A percentile compares a stretch with the other conserved stretches of the same genome.
phyloP scores from a whole-genome alignment of 768 basidiomycete species.

The Tricholoma sp. region DNA sequence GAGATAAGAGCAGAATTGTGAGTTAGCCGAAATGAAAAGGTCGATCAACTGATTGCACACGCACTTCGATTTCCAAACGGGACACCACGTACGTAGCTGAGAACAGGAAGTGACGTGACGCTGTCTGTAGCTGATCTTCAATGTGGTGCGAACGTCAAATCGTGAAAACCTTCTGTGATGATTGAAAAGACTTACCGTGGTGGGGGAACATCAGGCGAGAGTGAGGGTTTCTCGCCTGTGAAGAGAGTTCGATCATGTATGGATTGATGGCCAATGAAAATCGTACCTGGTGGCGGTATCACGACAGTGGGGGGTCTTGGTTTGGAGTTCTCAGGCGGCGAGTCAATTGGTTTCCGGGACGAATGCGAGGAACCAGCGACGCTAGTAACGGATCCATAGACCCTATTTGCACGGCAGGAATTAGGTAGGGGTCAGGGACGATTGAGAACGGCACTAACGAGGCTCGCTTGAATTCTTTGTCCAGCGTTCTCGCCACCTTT shows the following conservation, averaged over 20 bases:
- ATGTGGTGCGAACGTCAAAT: slow-evolving; percentile 1
- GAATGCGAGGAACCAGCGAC: slow-evolving; percentile 3
- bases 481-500: slow-evolving; percentile 33
- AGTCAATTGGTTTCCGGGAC: neutral
- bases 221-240: slow-evolving; percentile 9
- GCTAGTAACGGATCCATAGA: slow-evolving; percentile 8
- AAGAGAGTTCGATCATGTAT: neutral
- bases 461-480: slow-evolving; percentile 36
- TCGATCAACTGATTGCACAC: slow-evolving; percentile 8
- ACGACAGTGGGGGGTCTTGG: slow-evolving; percentile 11
- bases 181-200: slow-evolving; percentile 9
- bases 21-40: neutral
- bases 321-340: slow-evolving; percentile 3
- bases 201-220: neutral
- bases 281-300: slow-evolving; percentile 10
- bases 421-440: neutral
- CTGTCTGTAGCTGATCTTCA: slow-evolving; percentile 39
- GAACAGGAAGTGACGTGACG: slow-evolving; percentile 44
- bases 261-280: neutral
- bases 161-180: neutral
- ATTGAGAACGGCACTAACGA: slow-evolving; percentile 22
- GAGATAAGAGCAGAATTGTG: neutral
- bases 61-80: slow-evolving; percentile 42
- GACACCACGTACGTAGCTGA: slow-evolving; percentile 42
- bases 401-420: neutral